These are phyloP conservation scores for Aspergillus sp. DNA, from an alignment of 2,329 filamentous ascomycete species.

Conservation along the genomic window DNA sequence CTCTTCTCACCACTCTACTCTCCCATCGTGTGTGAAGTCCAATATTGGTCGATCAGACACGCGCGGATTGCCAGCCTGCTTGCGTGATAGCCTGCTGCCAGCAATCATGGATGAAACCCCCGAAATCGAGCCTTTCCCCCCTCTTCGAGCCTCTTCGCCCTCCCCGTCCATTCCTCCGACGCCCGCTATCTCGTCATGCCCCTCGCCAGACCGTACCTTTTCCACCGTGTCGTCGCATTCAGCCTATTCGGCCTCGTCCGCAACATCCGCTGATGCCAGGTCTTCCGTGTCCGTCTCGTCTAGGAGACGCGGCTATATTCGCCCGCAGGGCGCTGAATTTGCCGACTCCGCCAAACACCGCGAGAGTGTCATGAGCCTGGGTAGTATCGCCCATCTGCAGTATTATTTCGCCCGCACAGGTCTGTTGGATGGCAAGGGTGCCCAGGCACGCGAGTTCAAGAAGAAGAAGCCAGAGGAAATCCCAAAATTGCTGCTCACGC, in stretches of 20 bases:
- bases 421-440: conserved; percentile 85
- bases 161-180: conserved; percentile 36
- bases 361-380: conserved; percentile 91
- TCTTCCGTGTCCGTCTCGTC: conserved; percentile 37
- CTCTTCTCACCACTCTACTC: too few species aligned
- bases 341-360: conserved; percentile 80
- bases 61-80: too few species aligned
- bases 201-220: conserved; percentile 38
- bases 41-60: too few species aligned
- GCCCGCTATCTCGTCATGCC: conserved; percentile 37
- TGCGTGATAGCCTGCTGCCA: background rate
- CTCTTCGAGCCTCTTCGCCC: conserved; percentile 29
- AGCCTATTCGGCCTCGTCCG: conserved; percentile 39
- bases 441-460: conserved; percentile 66
- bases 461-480: conserved; percentile 39
- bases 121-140: conserved; percentile 14
- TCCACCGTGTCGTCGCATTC: conserved; percentile 40
- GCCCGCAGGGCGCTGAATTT: conserved; percentile 80
- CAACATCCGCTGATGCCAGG: conserved; percentile 34
- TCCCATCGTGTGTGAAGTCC: too few species aligned
- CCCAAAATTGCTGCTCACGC: conserved; percentile 33
- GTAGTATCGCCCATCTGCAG: conserved; percentile 93
- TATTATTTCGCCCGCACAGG: conserved; percentile 97
- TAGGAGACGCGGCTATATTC: conserved; percentile 71
- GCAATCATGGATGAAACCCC: conserved; percentile 21